Evolutionary conservation across 1,139 yeast species (phyloP).

Genomic region (Protomyces pachydermus): DNA sequence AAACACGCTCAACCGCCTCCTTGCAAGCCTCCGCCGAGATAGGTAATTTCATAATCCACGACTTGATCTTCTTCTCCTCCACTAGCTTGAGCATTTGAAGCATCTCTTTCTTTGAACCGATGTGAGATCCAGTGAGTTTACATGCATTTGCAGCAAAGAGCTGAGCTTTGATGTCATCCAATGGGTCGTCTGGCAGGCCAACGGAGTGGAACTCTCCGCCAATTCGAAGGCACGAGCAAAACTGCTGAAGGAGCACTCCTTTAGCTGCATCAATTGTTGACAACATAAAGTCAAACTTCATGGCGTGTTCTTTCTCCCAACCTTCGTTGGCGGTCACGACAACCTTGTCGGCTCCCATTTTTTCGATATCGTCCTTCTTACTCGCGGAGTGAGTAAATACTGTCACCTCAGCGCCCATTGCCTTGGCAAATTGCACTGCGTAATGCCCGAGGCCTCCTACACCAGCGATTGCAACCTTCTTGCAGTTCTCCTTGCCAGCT

Average conservation of each 20-base stretch:
- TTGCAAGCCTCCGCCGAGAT: constrained; percentile 30
- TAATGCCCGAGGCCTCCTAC: constrained; percentile 58
- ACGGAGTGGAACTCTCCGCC: constrained; percentile 37
- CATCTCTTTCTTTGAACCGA: constrained; percentile 32
- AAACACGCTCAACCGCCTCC: constrained; percentile 29
- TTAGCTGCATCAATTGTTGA: constrained; percentile 36
- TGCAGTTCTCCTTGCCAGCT: constrained; percentile 38
- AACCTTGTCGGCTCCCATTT: constrained; percentile 48
- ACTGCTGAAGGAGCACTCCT: constrained; percentile 35
- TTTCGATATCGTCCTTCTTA: constrained; percentile 46
- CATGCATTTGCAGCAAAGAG: constrained; percentile 30
- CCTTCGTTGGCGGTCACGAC: constrained; percentile 42
- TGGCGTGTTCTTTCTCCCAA: constrained; percentile 31
- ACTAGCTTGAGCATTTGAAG: constrained; percentile 32
- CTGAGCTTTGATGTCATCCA: constrained; percentile 30
- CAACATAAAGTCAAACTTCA: constrained; percentile 36
- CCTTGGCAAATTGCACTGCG: constrained; percentile 51
- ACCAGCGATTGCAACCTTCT: constrained; percentile 53
- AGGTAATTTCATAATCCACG: constrained; percentile 33
- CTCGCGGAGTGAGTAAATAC: constrained; percentile 47
- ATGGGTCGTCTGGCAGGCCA: constrained; percentile 35
- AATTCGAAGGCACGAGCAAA: constrained; percentile 33
- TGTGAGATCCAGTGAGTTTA: constrained; percentile 31
- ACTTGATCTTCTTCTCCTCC: constrained; percentile 30
- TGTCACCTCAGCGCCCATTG: constrained; percentile 51